A percentile compares a stretch with the other conserved stretches of the same genome.
These are phyloP conservation scores for Acanthamoeba royreba DNA, from an alignment of 208 protist genomes.

Conservation along the genomic window DNA sequence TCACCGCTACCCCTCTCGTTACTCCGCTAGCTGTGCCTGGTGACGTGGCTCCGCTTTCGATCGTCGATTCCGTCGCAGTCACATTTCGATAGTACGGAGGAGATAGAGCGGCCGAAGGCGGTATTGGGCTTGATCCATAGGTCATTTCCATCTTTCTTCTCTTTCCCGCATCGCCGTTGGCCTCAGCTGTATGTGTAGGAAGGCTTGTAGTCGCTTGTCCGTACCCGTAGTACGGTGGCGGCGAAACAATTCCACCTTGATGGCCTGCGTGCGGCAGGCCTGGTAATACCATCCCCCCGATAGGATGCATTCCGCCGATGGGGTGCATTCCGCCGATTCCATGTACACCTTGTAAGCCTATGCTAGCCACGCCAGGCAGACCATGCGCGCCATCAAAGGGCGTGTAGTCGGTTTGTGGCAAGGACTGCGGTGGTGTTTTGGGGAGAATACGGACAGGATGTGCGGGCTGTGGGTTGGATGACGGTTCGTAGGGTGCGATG, in stretches of 20 bases:
- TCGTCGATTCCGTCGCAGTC: neutral
- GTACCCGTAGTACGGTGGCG: neutral
- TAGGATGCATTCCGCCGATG: neutral
- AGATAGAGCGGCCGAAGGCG: neutral
- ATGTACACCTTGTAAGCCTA: no score
- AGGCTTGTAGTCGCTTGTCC: neutral
- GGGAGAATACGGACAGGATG: neutral
- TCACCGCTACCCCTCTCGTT: neutral
- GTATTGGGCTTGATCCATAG: neutral
- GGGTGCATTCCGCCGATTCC: no score
- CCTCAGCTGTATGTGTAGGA: neutral
- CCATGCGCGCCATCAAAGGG: neutral
- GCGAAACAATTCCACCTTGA: no score
- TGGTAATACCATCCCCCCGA: neutral
- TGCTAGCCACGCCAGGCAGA: neutral
- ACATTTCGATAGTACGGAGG: neutral
- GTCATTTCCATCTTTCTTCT: neutral
- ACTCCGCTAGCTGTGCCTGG: neutral
- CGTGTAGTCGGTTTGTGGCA: neutral
- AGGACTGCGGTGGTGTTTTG: neutral
- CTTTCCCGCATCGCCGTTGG: neutral
- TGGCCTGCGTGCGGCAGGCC: neutral
- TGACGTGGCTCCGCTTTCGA: neutral
- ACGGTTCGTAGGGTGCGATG: neutral
- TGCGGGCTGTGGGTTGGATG: neutral